phyloP scores from a whole-genome alignment of 2,329 filamentous ascomycete genomes.

The Talaromyces sp. region DNA sequence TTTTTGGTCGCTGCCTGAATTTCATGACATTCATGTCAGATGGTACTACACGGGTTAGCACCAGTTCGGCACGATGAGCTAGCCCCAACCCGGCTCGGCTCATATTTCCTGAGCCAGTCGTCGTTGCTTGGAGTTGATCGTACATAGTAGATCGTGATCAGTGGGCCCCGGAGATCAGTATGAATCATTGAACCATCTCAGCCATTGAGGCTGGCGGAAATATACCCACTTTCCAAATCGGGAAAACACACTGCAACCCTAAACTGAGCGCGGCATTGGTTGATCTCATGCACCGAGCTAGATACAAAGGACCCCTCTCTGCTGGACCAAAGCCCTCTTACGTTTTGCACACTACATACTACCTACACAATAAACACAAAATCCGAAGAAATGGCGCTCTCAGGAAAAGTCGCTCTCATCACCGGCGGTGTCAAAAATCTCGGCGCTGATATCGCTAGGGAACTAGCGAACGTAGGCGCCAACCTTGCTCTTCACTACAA shows the following conservation, averaged over 20 bases:
- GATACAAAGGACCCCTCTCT: not conserved
- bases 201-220: not conserved
- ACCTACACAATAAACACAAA: not conserved
- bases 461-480: constrained; percentile 35
- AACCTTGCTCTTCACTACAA: constrained; percentile 43
- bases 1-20: too few species aligned
- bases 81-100: not conserved
- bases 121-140: not conserved
- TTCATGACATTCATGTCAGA: too few species aligned
- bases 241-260: not conserved
- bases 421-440: constrained; percentile 46
- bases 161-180: not conserved
- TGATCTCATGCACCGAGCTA: not conserved
- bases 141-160: not conserved
- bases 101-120: not conserved
- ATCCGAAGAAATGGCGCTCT: constrained; percentile 22
- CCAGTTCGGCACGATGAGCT: not conserved
- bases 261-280: not conserved
- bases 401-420: constrained; percentile 42
- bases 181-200: not conserved
- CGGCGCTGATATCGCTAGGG: constrained; percentile 38
- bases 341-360: not conserved
- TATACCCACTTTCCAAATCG: not conserved
- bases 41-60: too few species aligned
- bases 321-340: not conserved